These are phyloP conservation scores for Pyrus bretschneideri DNA, from an alignment of 306 rosid species.

Conservation along the genomic window DNA sequence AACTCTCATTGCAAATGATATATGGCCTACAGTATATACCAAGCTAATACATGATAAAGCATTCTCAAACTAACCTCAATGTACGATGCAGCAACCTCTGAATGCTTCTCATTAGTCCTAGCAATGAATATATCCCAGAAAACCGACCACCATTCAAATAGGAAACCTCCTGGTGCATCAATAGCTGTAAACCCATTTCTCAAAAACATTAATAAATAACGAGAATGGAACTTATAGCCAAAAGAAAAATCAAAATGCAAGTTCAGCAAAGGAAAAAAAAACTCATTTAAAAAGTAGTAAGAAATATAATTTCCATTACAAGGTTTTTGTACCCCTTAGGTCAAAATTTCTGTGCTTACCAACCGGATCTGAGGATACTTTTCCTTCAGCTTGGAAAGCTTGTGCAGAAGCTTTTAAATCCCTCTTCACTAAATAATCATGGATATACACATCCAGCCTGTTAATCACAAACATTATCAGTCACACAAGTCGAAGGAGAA, in stretches of 20 bases:
- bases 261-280: not conserved
- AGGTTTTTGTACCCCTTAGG: not conserved
- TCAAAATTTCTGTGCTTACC: constrained; percentile 49
- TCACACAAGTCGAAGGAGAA: not conserved
- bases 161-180: constrained; percentile 98
- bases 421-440: constrained; percentile 90
- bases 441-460: constrained; percentile 98
- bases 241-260: constrained; percentile 5
- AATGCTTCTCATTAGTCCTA: constrained; percentile 97
- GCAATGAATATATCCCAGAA: constrained; percentile 99
- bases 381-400: constrained; percentile 96
- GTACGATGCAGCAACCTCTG: constrained; percentile 96
- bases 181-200: constrained; percentile 63
- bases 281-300: not conserved
- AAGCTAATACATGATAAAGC: not conserved
- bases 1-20: constrained; percentile 9
- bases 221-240: not conserved
- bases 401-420: constrained; percentile 97
- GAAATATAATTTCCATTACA: not conserved
- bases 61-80: constrained; percentile 67
- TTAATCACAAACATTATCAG: constrained; percentile 19
- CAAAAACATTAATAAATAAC: constrained; percentile 5
- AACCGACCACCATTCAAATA: constrained; percentile 99
- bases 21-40: constrained; percentile 1
- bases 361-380: constrained; percentile 98